Percentiles rank a stretch among this genome's conserved stretches.
Evolutionary conservation across 1,284 basidiomycete genomes (phyloP).

Genomic region (Pyrrhoderma lamaoense): DNA sequence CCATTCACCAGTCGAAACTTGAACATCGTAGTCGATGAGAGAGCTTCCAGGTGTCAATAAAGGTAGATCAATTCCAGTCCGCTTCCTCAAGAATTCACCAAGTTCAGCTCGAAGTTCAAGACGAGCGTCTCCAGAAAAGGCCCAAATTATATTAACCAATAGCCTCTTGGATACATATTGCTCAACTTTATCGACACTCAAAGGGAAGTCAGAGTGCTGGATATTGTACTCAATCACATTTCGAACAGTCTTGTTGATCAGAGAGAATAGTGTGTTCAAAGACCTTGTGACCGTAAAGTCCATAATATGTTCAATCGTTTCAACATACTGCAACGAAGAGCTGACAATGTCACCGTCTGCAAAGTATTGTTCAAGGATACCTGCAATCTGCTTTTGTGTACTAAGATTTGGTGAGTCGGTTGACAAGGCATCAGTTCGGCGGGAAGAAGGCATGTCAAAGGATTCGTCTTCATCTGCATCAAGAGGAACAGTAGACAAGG

Average conservation of each 20-base stretch:
- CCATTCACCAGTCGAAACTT: constrained; percentile 85
- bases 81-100: constrained; percentile 81
- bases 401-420: constrained; percentile 54
- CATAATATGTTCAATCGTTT: constrained; percentile 93
- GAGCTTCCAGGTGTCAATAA: constrained; percentile 68
- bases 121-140: constrained; percentile 94
- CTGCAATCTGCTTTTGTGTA: constrained; percentile 79
- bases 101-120: constrained; percentile 85
- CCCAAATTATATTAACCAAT: constrained; percentile 92
- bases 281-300: constrained; percentile 92
- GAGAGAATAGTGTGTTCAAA: constrained; percentile 92
- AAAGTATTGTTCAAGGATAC: constrained; percentile 79
- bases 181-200: constrained; percentile 77
- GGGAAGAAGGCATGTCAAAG: constrained; percentile 47
- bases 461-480: constrained; percentile 88
- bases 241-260: constrained; percentile 93
- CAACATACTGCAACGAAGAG: constrained; percentile 72
- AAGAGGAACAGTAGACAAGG: constrained; percentile 70
- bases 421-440: constrained; percentile 47
- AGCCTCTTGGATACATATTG: constrained; percentile 90
- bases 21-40: constrained; percentile 94
- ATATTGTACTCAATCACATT: constrained; percentile 94
- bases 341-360: constrained; percentile 76
- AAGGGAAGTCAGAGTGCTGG: constrained; percentile 92
- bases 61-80: constrained; percentile 89